Percentiles rank a stretch among this genome's conserved stretches.
Evolutionary conservation across 805 yeast genomes (phyloP).

Genomic region (Yamadazyma laniorum): DNA sequence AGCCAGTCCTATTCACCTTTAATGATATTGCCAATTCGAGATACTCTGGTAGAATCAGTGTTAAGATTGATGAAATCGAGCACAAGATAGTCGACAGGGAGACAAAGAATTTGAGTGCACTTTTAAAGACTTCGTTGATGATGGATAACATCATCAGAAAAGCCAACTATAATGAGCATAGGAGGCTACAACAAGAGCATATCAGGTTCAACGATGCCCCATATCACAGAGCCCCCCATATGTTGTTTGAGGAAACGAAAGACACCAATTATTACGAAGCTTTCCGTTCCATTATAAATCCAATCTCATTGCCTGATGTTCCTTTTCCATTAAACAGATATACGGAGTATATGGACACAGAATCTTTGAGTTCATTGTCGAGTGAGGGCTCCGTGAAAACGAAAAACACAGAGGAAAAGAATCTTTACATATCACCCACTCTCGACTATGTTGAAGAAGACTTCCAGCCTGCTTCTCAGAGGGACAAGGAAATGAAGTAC

Average conservation of each 20-base stretch:
- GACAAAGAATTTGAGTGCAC: slow-evolving; percentile 27
- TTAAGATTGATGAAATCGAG: slow-evolving; percentile 48
- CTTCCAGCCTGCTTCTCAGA: slow-evolving; percentile 27
- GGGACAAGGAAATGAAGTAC: slow-evolving; percentile 44
- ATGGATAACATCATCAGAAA: slow-evolving; percentile 59
- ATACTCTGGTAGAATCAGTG: slow-evolving; percentile 55
- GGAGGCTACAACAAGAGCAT: slow-evolving; percentile 61
- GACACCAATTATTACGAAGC: slow-evolving; percentile 47
- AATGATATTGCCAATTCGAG: slow-evolving; percentile 71
- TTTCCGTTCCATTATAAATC: slow-evolving; percentile 54
- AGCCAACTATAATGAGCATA: slow-evolving; percentile 45
- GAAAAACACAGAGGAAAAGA: background rate
- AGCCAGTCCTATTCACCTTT: slow-evolving; percentile 37
- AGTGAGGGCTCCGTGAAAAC: background rate
- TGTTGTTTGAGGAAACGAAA: slow-evolving; percentile 53
- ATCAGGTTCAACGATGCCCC: slow-evolving; percentile 75
- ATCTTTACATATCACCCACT: slow-evolving; percentile 20
- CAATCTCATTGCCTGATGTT: slow-evolving; percentile 61
- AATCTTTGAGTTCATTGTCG: slow-evolving; percentile 11
- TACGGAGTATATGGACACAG: slow-evolving; percentile 8
- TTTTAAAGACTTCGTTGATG: slow-evolving; percentile 55
- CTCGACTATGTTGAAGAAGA: slow-evolving; percentile 29
- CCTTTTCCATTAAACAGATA: slow-evolving; percentile 54
- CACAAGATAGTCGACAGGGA: slow-evolving; percentile 24
- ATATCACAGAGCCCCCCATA: slow-evolving; percentile 73